Base-by-base conservation (phyloP, 1,284 basidiomycete species). In the Ganoderma resinaceum region DNA sequence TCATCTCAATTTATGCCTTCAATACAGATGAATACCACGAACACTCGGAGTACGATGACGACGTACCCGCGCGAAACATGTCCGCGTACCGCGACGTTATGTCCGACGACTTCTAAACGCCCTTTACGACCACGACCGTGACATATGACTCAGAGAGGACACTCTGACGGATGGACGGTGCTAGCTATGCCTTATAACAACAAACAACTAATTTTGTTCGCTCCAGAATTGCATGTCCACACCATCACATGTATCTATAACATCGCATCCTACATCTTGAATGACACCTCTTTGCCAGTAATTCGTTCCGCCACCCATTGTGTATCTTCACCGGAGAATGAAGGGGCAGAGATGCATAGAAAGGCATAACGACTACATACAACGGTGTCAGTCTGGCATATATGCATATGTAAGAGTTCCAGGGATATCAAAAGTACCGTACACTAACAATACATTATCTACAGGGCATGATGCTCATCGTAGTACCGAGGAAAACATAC, bases 11-110 rank as follows among this genome's bases (percentile, higher is more conserved):
- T 2, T 23, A 8, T 9, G 8, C n/a, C 16, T 38, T 29, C 14
- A n/a, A n/a, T n/a, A n/a, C 6, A 75, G 74, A 75, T 53, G 72
- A 68, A 23, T 75, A 71, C 31, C 74, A 75, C 31, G 74, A 75
- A 62, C 46, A 66, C 23, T 73, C 74, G 1, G 72, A 72, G 42
- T 68, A 57, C 18, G 73, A 73, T 8, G 67, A 69, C 6, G 64
- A 66, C 29, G 33, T 72, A 29, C 66, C 65, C 26, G 66, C 43
- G 18, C 38, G 61, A 9, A 66, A 58, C 33, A 58, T 61, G 68
- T 37, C 8, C 40, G 49, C 60, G 40, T 72, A 70, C 33, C 64
- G 66, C 14, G 58, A 72, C 46, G 66, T 68, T 6, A 70, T 72
- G 69, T 61, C 65, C 0, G 55, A 60, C 33, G 65, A 66, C 46